Percentiles rank a stretch among this genome's conserved stretches.
These are phyloP conservation scores for Saccharomyces hybrid DNA, from an alignment of 1,139 yeast species.

Conservation along the genomic window DNA sequence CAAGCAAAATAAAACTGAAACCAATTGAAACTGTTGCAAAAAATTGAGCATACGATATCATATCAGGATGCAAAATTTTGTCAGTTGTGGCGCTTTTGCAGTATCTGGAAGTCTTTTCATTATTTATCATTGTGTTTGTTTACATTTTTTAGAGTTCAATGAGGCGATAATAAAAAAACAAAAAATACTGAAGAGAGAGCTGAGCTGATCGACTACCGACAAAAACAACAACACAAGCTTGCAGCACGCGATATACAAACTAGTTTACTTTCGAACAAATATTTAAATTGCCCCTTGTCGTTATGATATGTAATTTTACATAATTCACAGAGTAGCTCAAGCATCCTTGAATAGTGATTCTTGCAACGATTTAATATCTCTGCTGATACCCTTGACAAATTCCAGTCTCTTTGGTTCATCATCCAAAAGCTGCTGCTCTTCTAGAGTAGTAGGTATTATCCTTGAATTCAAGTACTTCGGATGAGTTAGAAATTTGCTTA, in stretches of 20 bases:
- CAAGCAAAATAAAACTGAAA: background rate
- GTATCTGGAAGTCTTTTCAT: background rate
- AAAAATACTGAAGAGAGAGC: background rate
- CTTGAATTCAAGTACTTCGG: constrained; percentile 76
- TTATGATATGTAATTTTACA: background rate
- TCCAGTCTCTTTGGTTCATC: constrained; percentile 38
- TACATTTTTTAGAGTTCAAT: background rate
- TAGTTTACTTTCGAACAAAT: background rate
- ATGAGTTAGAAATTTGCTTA: constrained; percentile 71
- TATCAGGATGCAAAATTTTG: background rate
- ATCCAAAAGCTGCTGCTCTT: constrained; percentile 52
- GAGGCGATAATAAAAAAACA: background rate
- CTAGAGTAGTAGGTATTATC: constrained; percentile 53
- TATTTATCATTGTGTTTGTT: background rate
- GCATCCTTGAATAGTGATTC: constrained; percentile 31
- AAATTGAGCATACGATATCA: background rate
- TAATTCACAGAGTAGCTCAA: background rate
- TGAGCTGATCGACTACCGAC: no score
- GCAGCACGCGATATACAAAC: background rate
- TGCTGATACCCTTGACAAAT: constrained; percentile 45
- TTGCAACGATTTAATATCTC: constrained; percentile 50
- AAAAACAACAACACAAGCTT: no score
- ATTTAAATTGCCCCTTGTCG: background rate
- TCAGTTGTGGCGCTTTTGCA: background rate
- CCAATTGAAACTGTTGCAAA: background rate